Conservation (phyloP, 2,329 filamentous ascomycete genomes). For the Graphilbum fragrans region DNA sequence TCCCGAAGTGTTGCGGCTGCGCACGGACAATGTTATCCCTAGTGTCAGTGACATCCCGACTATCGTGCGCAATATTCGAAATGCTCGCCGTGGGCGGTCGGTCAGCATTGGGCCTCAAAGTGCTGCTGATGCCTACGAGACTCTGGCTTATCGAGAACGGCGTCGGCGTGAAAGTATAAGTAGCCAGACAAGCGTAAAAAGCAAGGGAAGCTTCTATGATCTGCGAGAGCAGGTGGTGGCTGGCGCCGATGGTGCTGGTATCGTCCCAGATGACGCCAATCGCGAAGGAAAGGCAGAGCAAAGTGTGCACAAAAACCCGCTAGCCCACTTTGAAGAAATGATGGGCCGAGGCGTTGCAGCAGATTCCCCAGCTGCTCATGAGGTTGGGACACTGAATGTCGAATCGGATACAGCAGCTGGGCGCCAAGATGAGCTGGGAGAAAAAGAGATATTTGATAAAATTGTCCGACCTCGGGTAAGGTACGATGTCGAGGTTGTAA, state of each 20-base stretch:
- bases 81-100: conserved; percentile 54
- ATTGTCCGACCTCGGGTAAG: conserved; percentile 78
- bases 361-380: conserved; percentile 13
- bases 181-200: conserved; percentile 35
- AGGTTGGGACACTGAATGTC: conserved; percentile 7
- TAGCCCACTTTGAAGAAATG: conserved; percentile 58
- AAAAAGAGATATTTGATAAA: conserved; percentile 71
- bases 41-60: conserved; percentile 77
- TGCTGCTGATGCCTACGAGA: conserved; percentile 91
- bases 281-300: conserved; percentile 27
- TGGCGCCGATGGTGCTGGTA: background rate
- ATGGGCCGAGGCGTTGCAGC: conserved; percentile 55
- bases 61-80: conserved; percentile 69
- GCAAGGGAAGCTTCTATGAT: conserved; percentile 29
- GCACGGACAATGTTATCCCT: conserved; percentile 76
- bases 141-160: conserved; percentile 75
- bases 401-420: conserved; percentile 24
- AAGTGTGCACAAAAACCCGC: conserved; percentile 30
- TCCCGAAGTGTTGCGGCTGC: conserved; percentile 54
- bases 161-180: conserved; percentile 40
- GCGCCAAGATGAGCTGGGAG: conserved; percentile 42
- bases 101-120: conserved; percentile 91
- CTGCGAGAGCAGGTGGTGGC: conserved; percentile 21
- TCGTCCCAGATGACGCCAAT: conserved; percentile 18
- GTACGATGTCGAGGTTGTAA: conserved; percentile 98